Evolutionary conservation across 176 grass and related monocot species (phyloP).

Genomic region (Saccharum officinarum): DNA sequence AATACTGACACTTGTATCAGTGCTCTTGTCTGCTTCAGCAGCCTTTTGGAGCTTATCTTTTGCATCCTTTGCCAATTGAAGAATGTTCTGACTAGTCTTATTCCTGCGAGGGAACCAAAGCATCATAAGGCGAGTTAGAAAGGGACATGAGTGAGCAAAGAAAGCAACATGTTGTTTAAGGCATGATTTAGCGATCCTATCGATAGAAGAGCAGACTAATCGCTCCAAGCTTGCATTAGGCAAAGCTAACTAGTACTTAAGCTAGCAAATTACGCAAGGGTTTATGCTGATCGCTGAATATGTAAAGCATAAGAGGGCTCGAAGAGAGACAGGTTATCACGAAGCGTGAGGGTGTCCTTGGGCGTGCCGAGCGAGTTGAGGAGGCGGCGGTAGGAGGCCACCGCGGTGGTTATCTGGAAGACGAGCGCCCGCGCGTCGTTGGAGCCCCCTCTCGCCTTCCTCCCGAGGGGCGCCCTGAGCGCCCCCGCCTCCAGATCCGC

Average conservation of each 20-base stretch:
- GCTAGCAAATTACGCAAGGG: not conserved
- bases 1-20: constrained; percentile 67
- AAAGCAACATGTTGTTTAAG: not conserved
- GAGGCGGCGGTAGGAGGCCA: constrained; percentile 86
- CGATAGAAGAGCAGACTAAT: constrained; percentile 8
- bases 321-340: constrained; percentile 68
- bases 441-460: constrained; percentile 34
- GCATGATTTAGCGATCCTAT: constrained; percentile 14
- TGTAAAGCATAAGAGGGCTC: not conserved
- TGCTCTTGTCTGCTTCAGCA: constrained; percentile 61
- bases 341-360: constrained; percentile 81
- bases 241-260: not conserved
- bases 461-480: constrained; percentile 37
- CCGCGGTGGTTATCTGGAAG: constrained; percentile 86
- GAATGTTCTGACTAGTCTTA: constrained; percentile 68
- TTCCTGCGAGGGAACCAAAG: constrained; percentile 51
- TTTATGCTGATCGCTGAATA: constrained; percentile 11
- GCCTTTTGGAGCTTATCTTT: constrained; percentile 77
- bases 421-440: constrained; percentile 61
- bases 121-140: constrained; percentile 7
- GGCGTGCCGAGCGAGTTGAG: constrained; percentile 91
- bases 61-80: constrained; percentile 75
- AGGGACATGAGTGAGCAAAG: constrained; percentile 4
- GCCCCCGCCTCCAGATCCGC: constrained; percentile 89
- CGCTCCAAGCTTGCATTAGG: not conserved